These are phyloP conservation scores for Ophidiomyces ophidiicola DNA, from an alignment of 2,329 filamentous ascomycete genomes.

Conservation along the genomic window DNA sequence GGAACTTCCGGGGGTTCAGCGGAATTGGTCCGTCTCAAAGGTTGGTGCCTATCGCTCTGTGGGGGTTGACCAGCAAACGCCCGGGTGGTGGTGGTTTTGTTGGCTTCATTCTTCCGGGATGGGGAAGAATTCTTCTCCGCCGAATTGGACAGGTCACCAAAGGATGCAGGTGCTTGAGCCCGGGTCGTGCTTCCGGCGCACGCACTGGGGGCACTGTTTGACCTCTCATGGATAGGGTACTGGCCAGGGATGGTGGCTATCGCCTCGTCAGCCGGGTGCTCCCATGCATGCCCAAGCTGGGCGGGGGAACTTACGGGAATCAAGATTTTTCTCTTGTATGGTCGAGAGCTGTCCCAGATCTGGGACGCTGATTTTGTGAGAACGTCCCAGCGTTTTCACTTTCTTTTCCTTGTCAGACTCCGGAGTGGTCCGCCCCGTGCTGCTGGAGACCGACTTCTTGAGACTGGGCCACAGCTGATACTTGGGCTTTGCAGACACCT, in stretches of 20 bases:
- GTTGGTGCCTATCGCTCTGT: slow-evolving; percentile 5
- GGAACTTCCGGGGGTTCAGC: slow-evolving; percentile 20
- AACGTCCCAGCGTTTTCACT: slow-evolving; percentile 13
- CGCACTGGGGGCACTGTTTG: slow-evolving; percentile 19
- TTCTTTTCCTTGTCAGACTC: slow-evolving; percentile 10
- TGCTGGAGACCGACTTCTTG: slow-evolving; percentile 14
- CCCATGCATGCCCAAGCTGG: not conserved
- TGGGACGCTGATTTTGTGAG: slow-evolving; percentile 18
- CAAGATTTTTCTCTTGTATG: slow-evolving; percentile 14
- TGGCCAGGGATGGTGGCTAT: slow-evolving; percentile 23
- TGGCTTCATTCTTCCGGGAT: slow-evolving; percentile 7
- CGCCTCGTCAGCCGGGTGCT: not conserved
- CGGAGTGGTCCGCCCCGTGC: slow-evolving; percentile 13
- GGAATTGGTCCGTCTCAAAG: not conserved
- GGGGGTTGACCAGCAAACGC: slow-evolving; percentile 9
- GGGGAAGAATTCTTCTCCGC: slow-evolving; percentile 4
- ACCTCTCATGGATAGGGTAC: slow-evolving; percentile 20
- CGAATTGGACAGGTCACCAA: slow-evolving; percentile 13
- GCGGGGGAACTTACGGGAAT: slow-evolving; percentile 23
- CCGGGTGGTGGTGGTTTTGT: slow-evolving; percentile 11
- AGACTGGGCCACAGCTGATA: slow-evolving; percentile 19
- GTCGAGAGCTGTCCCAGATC: slow-evolving; percentile 17
- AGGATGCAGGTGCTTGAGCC: slow-evolving; percentile 10
- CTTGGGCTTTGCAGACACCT: slow-evolving; percentile 15
- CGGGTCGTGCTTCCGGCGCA: slow-evolving; percentile 11